Evolutionary conservation across 2,329 filamentous ascomycete species (phyloP), one percentile per base, ranked within the genome.

Genomic region (Colletotrichum costaricense): DNA sequence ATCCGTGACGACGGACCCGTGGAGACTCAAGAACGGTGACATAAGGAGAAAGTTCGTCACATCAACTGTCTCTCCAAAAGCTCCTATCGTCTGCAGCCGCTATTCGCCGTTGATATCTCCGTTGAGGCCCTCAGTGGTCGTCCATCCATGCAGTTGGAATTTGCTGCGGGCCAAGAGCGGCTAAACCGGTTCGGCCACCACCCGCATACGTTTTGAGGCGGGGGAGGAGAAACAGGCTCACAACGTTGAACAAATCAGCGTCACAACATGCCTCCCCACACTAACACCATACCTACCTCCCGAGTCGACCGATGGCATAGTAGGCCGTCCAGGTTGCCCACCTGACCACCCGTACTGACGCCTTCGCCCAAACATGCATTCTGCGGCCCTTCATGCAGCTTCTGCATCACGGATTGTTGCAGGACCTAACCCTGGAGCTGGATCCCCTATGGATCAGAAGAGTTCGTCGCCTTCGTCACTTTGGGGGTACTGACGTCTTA

Each of bases 81-180:
- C 42, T 24, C 26, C 42, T 22, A 38, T 52, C 26, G 35, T 68
- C 38, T 63, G 54, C 65, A 69, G 52, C 65, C 54, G 30, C 54
- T 49, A 33, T 54, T 60, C 54, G 67, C 30, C 30, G 28, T 59
- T 16, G 38, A 54, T 7, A 56, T 49, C 60, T n/a, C 30, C 52
- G 56, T 57, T 56, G 63, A 65, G 30, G 30, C 16, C 42, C 42
- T 22, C 55, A 33, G 26, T 56, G 42, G 69, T 69, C 60, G n/a
- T 28, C 56, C 64, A 58, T 68, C 64, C 64, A 68, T 62, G 69
- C 64, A 64, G 69, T 72, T 69, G 66, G 59, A 63, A 42, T 54
- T 52, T 26, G 54, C 49, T 64, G 66, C 67, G 55, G 33, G 70
- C 67, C 66, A 73, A 73, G 60, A 65, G 56, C 46, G 24, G 55